Evolutionary conservation across 139 green algal species (phyloP), one percentile per base, ranked within the genome.

Genomic region (Eudorina sp.): DNA sequence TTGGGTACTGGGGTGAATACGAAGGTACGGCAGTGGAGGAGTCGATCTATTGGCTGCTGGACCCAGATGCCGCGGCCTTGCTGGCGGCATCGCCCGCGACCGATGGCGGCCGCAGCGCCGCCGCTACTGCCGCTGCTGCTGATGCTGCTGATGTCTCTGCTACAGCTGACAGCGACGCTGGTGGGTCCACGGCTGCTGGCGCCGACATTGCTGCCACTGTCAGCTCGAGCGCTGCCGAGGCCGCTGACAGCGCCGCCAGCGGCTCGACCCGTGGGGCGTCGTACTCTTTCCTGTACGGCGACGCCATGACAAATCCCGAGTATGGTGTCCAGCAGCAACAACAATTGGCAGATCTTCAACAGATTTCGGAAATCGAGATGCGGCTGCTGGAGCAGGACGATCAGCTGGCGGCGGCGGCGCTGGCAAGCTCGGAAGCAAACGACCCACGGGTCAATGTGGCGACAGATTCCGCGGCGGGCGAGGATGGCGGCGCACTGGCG

Each of bases 321-420:
- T n/a, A n/a, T n/a, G n/a, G n/a, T n/a, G n/a, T n/a, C n/a, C 40
- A 78, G 73, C 43, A 62, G 73, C 74, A 66, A n/a, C 43, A 76
- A 38, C 36, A 51, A 25, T 13, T 73, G 64, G n/a, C 23, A 23
- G 36, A 79, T 2, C n/a, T 36, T 51, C 27, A 36, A 5, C 7
- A n/a, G 40, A 36, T n/a, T n/a, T n/a, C n/a, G n/a, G n/a, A n/a
- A n/a, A n/a, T 60, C 1, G 72, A 40, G 72, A 21, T 60, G 29
- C 41, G 38, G 41, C 40, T 53, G 41, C 7, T 38, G 40, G 19
- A 51, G 72, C 41, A n/a, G 40, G 36, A 79, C 40, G 72, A 51
- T 21, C 0, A 53, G 72, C 9, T 38, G 72, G 40, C 41, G 72
- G 40, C 72, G 72, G 23, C 43, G 72, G 38, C 69, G 69, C 38